Conservation (phyloP, 371 early-diverging fungal genomes). For the Zychaea mexicana region DNA sequence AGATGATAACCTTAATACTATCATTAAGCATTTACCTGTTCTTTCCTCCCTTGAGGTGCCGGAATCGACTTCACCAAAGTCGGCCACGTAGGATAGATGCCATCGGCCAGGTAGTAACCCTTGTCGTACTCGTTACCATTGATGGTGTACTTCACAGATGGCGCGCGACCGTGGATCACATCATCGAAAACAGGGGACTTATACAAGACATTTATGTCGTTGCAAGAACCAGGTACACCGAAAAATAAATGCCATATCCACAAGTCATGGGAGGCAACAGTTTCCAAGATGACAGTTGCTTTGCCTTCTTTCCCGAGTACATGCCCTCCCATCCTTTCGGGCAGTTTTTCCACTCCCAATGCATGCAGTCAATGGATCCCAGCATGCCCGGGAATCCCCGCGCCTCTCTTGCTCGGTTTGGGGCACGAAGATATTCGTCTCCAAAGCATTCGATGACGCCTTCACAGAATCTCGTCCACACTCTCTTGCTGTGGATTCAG, state of each 20-base stretch:
- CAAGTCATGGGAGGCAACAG: background rate
- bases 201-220: background rate
- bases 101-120: too few relatives aligned
- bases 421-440: background rate
- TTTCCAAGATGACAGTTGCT: background rate
- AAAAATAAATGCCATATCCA: background rate
- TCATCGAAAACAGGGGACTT: background rate
- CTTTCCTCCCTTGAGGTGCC: background rate
- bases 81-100: too few relatives aligned
- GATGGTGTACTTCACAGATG: too few relatives aligned
- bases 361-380: constrained; percentile 1
- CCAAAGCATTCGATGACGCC: background rate
- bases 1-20: too few relatives aligned
- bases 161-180: background rate
- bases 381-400: background rate
- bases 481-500: too few relatives aligned
- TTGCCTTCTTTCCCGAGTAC: too few relatives aligned
- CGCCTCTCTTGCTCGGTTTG: background rate
- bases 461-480: too few relatives aligned
- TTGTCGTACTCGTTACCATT: too few relatives aligned
- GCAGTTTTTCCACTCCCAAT: too few relatives aligned
- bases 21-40: background rate
- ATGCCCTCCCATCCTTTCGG: too few relatives aligned
- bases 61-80: background rate
- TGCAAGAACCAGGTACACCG: background rate